Evolutionary conservation across 1,284 basidiomycete genomes (phyloP), one percentile per base, ranked within the genome.

Genomic region (Ustilago tritici): DNA sequence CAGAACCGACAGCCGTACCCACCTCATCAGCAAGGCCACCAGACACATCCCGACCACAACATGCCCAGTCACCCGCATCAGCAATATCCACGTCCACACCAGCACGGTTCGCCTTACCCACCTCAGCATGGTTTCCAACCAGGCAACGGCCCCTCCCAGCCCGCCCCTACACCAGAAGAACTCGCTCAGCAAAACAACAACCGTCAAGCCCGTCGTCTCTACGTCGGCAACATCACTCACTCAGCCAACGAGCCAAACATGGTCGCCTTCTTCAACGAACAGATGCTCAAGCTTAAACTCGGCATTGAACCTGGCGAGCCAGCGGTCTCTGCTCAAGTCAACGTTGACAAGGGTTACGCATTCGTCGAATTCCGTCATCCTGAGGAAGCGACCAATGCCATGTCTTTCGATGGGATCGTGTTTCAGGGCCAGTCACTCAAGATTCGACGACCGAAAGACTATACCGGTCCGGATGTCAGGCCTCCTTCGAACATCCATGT

Each of bases 291-390:
- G 87, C 80, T 85, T 63, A 84, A 85, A 19, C 93, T 94, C 90
- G 80, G 78, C 56, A 90, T 90, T 23, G 72, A 75, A 17, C 69
- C 74, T 15, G 81, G 77, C 46, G 95, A 95, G 76, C 93, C 96
- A 12, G 94, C 98, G 43, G 89, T 95, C 31, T 92, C 92, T 11
- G 95, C 96, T 1, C 94, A 97, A 84, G 93, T 97, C 88, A 98
- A 98, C 86, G 93, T 94, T 81, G 97, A 98, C 87, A 98, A 98
- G 89, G 94, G 94, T 80, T 98, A 97, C 84, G 97, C 96, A 0
- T 98, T 97, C 85, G 65, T 77, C 40, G 85, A 98, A 94, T 98
- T 99, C 89, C 94, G 95, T 63, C 95, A 93, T 74, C 92, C 95
- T 15, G 94, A 98, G 84, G 95, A 98, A 87, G 95, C 96, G 9